phyloP scores from a whole-genome alignment of 78 protist genomes.

The Pigoraptor vietnamica region DNA sequence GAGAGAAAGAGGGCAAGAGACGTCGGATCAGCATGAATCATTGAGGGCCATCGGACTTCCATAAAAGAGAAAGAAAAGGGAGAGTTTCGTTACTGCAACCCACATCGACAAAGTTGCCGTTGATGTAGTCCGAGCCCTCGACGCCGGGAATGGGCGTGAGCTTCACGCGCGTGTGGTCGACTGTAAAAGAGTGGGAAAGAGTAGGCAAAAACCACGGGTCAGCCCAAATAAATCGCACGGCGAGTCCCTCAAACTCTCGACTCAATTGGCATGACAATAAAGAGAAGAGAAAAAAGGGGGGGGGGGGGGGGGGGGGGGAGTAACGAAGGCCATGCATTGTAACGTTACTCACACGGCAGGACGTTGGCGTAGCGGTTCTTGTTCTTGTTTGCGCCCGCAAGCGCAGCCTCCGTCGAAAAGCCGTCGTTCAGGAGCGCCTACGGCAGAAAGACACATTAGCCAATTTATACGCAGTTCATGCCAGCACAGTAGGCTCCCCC shows the following conservation, averaged over 20 bases:
- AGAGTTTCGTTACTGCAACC: neutral
- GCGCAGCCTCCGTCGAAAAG: neutral
- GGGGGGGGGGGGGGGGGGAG: no score
- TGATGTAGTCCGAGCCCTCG: slow-evolving; percentile 36
- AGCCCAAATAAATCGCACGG: no score
- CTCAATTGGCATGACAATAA: neutral
- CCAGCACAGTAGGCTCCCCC: no score
- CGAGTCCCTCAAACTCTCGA: no score
- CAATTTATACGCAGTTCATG: neutral
- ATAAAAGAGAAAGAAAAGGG: no score
- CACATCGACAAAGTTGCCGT: neutral
- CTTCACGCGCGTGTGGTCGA: neutral
- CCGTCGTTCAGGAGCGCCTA: neutral
- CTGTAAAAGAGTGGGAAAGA: neutral
- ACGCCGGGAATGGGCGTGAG: neutral
- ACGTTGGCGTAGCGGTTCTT: slow-evolving; percentile 46
- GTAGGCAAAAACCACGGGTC: no score
- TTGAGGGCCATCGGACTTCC: no score
- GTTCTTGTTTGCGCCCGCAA: neutral
- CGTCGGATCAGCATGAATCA: no score
- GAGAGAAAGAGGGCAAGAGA: no score
- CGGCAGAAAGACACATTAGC: neutral
- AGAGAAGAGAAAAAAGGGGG: neutral
- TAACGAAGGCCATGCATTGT: no score
- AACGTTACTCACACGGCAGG: slow-evolving; percentile 21